phyloP scores from a whole-genome alignment of 2,329 filamentous ascomycete genomes.

The Sporothrix mexicana region DNA sequence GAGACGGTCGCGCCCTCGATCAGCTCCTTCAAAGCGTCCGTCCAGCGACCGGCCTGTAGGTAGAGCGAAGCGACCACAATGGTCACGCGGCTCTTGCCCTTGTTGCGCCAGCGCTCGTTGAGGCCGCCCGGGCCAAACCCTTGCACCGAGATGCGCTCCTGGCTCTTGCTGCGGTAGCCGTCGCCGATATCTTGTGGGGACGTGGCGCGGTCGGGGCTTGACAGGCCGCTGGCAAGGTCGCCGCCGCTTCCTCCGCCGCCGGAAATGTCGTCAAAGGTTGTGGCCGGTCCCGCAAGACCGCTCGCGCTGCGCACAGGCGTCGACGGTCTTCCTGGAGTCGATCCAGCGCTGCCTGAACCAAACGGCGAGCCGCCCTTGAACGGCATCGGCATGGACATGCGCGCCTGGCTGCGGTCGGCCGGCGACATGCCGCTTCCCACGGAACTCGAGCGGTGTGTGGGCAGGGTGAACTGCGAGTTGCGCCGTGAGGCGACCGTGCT shows the following conservation, averaged over 20 bases:
- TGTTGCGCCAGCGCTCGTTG: conserved; percentile 78
- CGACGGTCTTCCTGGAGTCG: conserved; percentile 57
- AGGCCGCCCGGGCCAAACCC: conserved; percentile 75
- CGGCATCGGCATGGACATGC: conserved; percentile 81
- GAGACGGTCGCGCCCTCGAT: conserved; percentile 78
- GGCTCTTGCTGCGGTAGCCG: conserved; percentile 56
- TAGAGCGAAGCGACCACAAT: conserved; percentile 86
- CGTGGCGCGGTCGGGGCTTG: conserved; percentile 51
- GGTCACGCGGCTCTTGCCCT: conserved; percentile 77
- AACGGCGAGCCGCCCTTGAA: conserved; percentile 52
- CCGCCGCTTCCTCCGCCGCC: conserved; percentile 46
- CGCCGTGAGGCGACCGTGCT: conserved; percentile 47
- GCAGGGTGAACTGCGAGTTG: conserved; percentile 61
- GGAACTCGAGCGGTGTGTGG: conserved; percentile 58
- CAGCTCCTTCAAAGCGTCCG: conserved; percentile 83
- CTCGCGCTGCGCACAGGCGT: conserved; percentile 54
- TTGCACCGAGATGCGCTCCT: conserved; percentile 66
- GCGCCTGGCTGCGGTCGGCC: conserved; percentile 65
- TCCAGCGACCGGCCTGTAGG: conserved; percentile 88
- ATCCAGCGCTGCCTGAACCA: conserved; percentile 52
- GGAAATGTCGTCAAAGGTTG: conserved; percentile 56
- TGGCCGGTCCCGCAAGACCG: conserved; percentile 55
- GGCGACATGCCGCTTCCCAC: conserved; percentile 50
- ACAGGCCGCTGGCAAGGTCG: conserved; percentile 43
- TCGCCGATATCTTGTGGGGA: conserved; percentile 50